phyloP scores from a whole-genome alignment of 768 basidiomycete genomes.

The Pisolithus sp. region DNA sequence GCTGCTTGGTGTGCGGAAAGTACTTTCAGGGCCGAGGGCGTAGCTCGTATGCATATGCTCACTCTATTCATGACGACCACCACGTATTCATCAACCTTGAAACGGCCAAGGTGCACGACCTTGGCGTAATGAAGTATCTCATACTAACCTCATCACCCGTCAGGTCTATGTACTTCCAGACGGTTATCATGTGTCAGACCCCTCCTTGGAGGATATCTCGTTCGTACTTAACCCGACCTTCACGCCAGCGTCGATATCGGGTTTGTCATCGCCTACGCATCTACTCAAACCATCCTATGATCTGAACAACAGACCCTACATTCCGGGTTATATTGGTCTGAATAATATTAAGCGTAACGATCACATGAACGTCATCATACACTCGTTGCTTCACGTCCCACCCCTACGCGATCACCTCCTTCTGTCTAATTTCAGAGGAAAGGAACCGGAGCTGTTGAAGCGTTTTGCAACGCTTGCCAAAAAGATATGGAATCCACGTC shows the following conservation, averaged over 20 bases:
- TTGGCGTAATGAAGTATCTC: conserved; percentile 12
- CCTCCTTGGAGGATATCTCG: conserved; percentile 92
- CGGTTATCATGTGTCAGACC: conserved; percentile 93
- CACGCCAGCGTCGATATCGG: conserved; percentile 48
- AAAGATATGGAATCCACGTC: conserved; percentile 91
- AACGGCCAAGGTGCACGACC: conserved; percentile 70
- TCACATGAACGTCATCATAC: conserved; percentile 96
- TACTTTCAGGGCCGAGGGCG: conserved; percentile 97
- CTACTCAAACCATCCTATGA: conserved; percentile 79
- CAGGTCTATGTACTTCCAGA: conserved; percentile 97
- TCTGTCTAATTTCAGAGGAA: conserved; percentile 64
- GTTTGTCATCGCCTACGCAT: conserved; percentile 51
- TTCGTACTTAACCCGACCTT: conserved; percentile 89
- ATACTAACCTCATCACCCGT: conserved; percentile 14
- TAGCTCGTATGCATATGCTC: conserved; percentile 91
- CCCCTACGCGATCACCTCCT: conserved; percentile 86
- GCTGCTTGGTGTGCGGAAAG: conserved; percentile 96
- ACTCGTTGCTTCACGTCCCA: conserved; percentile 84
- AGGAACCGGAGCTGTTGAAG: conserved; percentile 80
- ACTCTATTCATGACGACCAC: conserved; percentile 96
- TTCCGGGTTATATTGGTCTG: conserved; percentile 90
- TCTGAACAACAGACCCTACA: conserved; percentile 71
- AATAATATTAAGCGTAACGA: conserved; percentile 98
- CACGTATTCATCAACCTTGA: conserved; percentile 97
- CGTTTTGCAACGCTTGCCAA: conserved; percentile 84